Percentiles rank a stretch among this genome's conserved stretches.
These are phyloP conservation scores for Forsythia suspensa DNA, from an alignment of 257 asterid species.

Conservation along the genomic window DNA sequence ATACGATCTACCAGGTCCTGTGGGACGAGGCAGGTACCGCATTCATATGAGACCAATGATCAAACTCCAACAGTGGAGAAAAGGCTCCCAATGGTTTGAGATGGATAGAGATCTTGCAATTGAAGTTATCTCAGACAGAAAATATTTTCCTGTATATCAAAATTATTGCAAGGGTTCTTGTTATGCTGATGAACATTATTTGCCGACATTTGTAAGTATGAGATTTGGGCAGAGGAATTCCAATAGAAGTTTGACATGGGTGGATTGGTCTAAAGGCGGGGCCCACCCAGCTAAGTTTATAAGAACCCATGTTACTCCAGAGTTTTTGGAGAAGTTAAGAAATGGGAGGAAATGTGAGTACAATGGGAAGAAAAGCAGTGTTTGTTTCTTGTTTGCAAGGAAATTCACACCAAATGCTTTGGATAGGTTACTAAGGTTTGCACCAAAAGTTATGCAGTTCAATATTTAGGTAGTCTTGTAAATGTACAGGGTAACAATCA, in stretches of 20 bases:
- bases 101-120: conserved; percentile 62
- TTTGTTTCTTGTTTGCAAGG: conserved; percentile 82
- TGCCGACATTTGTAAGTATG: conserved; percentile 66
- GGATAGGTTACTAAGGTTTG: conserved; percentile 60
- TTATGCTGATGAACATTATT: conserved; percentile 81
- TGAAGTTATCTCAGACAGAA: conserved; percentile 57
- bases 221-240: conserved; percentile 48
- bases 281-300: conserved; percentile 67
- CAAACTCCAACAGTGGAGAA: conserved; percentile 59
- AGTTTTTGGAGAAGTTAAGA: conserved; percentile 56
- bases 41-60: conserved; percentile 55
- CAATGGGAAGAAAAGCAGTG: conserved; percentile 52
- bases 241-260: conserved; percentile 69
- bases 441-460: conserved; percentile 79
- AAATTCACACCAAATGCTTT: conserved; percentile 61
- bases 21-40: conserved; percentile 70
- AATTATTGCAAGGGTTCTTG: conserved; percentile 51
- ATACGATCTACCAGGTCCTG: conserved; percentile 50
- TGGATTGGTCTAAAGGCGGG: conserved; percentile 84
- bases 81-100: conserved; percentile 90
- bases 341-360: conserved; percentile 54
- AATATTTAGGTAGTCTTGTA: conserved; percentile 18
- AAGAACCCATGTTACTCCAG: conserved; percentile 42
- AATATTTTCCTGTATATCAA: conserved; percentile 45
- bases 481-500: not conserved